Evolutionary conservation across 2,329 filamentous ascomycete species (phyloP), one percentile per base, ranked within the genome.

Genomic region (Verticillium klebahnii): DNA sequence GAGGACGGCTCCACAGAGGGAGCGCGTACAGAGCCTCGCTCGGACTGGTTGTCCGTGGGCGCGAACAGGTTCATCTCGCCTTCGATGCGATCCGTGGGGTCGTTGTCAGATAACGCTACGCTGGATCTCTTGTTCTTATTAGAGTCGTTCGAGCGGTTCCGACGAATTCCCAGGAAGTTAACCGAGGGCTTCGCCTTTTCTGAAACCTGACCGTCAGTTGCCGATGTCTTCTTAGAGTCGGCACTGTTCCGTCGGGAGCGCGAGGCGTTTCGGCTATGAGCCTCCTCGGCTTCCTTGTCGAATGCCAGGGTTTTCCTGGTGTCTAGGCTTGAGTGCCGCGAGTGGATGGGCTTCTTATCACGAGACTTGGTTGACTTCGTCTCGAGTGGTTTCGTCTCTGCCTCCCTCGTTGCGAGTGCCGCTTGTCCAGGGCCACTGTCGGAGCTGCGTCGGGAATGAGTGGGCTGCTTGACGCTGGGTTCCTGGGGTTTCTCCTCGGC

Each of bases 31-130:
- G 84, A 86, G 1, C 83, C 83, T 54, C 75, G 78, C 66, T 86
- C 84, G 1, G 84, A 87, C 52, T 84, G 77, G 63, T 81, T 83
- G 36, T 86, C 83, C 17, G 72, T 67, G 0, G 79, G 81, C 15
- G 82, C 84, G 69, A 87, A 87, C 9, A 87, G 75, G 57, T 78
- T 80, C 73, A 81, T 79, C 71, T 87, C 84, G 11, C 77, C 80
- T 66, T 84, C 79, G 58, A 86, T 85, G 55, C 84, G 81, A 66
- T 83, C 83, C 1, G 78, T 82, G 5, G 84, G 83, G 63, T 86
- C 84, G 15, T 73, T 68, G 61, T 86, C 83, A 0, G 83, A 85
- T 62, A 78, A 74, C 5, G 72, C 69, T 68, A 77, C 71, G 69
- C 80, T 83, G 39, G 76, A 77, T 61, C 76, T 74, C 71, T 84